These are phyloP conservation scores for Trichoderma gamsii DNA, from an alignment of 495 filamentous ascomycete species.

Conservation along the genomic window DNA sequence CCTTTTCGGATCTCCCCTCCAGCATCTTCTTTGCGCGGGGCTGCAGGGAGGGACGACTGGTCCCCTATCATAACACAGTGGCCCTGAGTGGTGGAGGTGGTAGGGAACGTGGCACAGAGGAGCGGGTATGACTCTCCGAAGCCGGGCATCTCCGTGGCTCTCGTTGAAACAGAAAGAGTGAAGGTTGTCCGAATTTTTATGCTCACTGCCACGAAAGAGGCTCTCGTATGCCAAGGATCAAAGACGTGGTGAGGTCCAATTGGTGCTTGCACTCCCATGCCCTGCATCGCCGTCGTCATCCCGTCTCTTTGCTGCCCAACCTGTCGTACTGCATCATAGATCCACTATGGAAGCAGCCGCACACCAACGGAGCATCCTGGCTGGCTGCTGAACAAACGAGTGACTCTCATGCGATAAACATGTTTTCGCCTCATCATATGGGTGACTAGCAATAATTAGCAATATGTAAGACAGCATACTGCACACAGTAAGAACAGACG, in stretches of 20 bases:
- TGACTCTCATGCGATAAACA: not conserved
- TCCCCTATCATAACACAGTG: not conserved
- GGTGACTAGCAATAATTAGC: not conserved
- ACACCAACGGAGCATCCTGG: not conserved
- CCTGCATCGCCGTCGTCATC: not conserved
- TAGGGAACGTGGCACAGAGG: not conserved
- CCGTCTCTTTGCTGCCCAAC: conserved; percentile 7
- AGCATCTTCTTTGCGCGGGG: not conserved
- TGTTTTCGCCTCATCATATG: not conserved
- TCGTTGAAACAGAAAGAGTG: not conserved
- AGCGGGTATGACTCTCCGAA: not conserved
- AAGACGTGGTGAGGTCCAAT: conserved; percentile 11
- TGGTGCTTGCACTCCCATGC: not conserved
- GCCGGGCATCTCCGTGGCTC: conserved; percentile 1
- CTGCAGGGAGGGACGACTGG: not conserved
- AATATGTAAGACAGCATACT: conserved; percentile 3
- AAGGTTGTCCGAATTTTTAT: not conserved
- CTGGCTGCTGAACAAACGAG: not conserved
- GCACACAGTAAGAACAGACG: not conserved
- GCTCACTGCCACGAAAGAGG: conserved; percentile 1
- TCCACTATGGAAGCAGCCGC: not conserved
- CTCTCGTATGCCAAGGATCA: not conserved
- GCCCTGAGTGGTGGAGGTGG: conserved; percentile 6
- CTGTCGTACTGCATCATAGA: not conserved
- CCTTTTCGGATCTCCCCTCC: not conserved